Evolutionary conservation across 345 rosid genomes (phyloP), one percentile per base, ranked within the genome.

Genomic region (Lepidium didymum): DNA sequence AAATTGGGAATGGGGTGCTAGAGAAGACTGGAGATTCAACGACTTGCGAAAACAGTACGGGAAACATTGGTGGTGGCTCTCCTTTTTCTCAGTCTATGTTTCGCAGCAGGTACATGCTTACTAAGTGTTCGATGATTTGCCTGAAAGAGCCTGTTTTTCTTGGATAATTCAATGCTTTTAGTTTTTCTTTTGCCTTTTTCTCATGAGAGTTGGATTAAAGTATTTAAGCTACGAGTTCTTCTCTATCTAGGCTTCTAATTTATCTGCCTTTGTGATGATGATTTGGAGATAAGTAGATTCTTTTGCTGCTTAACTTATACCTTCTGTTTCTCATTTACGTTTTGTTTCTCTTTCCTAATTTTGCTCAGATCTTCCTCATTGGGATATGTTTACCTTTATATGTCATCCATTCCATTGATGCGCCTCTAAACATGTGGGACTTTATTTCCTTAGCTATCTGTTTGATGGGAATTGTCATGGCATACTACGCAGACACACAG

Each of bases 1-100:
- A 75, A 88, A 87, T 13, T 94, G 99, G 99, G 86, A 84, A 72
- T 94, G 89, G 91, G 97, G 99, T 21, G 95, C 91, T 50, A 81
- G 96, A 67, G 99, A 94, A 49, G 99, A 94, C 70, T 94, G 99
- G 99, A 78, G 99, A 50, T 94, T 94, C 80, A 77, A 75, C 19
- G 97, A 94, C 63, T 78, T 94, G 87, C 72, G 95, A 18, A 70
- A 73, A 15, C 91, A 91, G 70, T 91, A 90, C 35, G 99, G 97
- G 33, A 86, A 80, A 38, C 83, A 82, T 25, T 94, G 98, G 98
- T 88, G 95, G 91, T 93, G 96, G 97, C 69, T 88, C 44, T 93
- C 97, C 36, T 93, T 93, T 78, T 91, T 94, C 68, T 77, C 96
- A 12, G 88, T 94, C 34, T 94, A 88, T 49, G 52, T 81, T 56